phyloP scores from a whole-genome alignment of 2,329 filamentous ascomycete genomes.

The Aureobasidium musti region DNA sequence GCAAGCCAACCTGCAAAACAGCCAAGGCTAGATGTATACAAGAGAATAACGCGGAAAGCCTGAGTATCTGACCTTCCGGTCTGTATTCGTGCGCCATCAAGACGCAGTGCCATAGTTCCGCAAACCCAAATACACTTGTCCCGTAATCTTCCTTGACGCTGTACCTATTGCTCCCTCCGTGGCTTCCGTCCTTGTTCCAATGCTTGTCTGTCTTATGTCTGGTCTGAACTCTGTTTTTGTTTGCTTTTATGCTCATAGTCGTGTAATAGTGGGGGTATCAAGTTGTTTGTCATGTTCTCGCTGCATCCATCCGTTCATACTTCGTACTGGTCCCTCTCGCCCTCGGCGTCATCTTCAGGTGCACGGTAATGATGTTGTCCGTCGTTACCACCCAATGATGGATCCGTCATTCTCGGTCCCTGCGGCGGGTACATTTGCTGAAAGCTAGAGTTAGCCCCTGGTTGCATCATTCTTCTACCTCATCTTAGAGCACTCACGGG shows the following conservation, averaged over 20 bases:
- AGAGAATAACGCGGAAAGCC: conserved; percentile 18
- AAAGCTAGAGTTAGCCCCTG: background rate
- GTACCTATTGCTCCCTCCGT: background rate
- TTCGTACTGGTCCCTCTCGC: conserved; percentile 31
- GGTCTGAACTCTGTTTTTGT: background rate
- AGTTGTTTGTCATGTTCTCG: conserved; percentile 14
- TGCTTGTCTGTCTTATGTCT: background rate
- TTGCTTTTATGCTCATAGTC: background rate
- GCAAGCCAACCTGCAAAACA: background rate
- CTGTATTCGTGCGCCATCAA: conserved; percentile 1
- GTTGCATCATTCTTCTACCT: background rate
- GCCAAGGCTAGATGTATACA: conserved; percentile 7
- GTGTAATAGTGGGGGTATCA: conserved; percentile 22
- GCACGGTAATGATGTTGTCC: conserved; percentile 30
- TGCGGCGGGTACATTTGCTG: conserved; percentile 30
- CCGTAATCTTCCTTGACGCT: conserved; percentile 12
- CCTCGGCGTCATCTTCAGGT: conserved; percentile 32
- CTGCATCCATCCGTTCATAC: conserved; percentile 25
- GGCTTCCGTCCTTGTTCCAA: too few relatives aligned
- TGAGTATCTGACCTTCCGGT: background rate
- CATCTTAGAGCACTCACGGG: conserved; percentile 60
- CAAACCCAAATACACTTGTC: background rate
- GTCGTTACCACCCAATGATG: conserved; percentile 30
- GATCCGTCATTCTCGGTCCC: conserved; percentile 32
- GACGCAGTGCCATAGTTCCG: background rate